phyloP scores from a whole-genome alignment of 805 yeast genomes.

The Spathaspora arborariae region DNA sequence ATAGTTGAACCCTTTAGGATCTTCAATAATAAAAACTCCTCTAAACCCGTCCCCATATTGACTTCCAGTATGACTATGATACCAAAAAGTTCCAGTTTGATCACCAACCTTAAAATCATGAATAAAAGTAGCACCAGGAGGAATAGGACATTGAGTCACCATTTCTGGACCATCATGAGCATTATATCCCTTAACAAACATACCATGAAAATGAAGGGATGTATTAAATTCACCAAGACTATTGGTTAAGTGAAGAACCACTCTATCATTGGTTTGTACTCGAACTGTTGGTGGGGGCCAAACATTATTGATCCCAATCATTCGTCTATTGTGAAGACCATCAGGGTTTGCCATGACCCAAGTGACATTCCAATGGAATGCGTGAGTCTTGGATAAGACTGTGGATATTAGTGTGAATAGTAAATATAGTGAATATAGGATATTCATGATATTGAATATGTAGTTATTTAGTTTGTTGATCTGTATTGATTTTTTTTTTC shows the following conservation, averaged over 20 bases:
- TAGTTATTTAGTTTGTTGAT: conserved; percentile 21
- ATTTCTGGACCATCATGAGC: conserved; percentile 45
- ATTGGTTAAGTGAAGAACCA: conserved; percentile 34
- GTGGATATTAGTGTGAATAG: neutral
- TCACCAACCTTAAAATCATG: conserved; percentile 37
- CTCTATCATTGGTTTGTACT: conserved; percentile 37
- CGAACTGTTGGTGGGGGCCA: conserved; percentile 44
- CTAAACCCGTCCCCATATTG: conserved; percentile 80
- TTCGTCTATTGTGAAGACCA: conserved; percentile 45
- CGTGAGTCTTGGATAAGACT: conserved; percentile 19
- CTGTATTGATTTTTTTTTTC: neutral
- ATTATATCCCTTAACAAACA: conserved; percentile 34
- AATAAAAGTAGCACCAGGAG: conserved; percentile 34
- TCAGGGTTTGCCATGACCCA: conserved; percentile 52
- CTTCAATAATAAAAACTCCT: conserved; percentile 61
- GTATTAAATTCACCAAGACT: conserved; percentile 30
- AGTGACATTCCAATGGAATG: conserved; percentile 33
- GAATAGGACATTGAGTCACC: conserved; percentile 45
- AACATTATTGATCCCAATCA: conserved; percentile 54
- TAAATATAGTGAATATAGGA: neutral
- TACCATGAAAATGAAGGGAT: conserved; percentile 45
- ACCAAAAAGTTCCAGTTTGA: conserved; percentile 53
- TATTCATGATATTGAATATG: neutral
- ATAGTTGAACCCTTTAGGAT: conserved; percentile 32
- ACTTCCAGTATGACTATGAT: conserved; percentile 73